These are phyloP conservation scores for Diophrys sp. DNA, from an alignment of 73 alveolate genomes.

Conservation along the genomic window DNA sequence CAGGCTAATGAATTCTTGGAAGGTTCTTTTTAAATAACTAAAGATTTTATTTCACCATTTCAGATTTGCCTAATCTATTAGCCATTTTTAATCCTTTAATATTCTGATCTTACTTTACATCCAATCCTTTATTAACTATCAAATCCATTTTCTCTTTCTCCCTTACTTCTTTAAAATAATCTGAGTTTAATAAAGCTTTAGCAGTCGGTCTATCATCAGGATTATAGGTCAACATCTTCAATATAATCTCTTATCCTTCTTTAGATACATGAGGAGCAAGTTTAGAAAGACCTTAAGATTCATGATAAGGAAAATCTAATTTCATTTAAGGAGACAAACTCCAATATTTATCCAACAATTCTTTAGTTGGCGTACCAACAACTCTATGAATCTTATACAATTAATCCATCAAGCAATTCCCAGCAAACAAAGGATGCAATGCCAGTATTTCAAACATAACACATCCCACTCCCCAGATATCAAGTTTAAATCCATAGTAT, in stretches of 20 bases:
- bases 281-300: conserved; percentile 46
- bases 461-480: conserved; percentile 99
- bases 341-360: conserved; percentile 56
- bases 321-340: conserved; percentile 50
- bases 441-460: conserved; percentile 86
- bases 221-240: conserved; percentile 81
- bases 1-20: no score
- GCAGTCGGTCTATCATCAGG: conserved; percentile 92
- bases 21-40: no score
- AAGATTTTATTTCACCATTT: no score
- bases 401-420: conserved; percentile 74
- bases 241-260: conserved; percentile 74
- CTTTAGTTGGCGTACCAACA: conserved; percentile 74
- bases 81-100: no score
- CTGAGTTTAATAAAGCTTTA: conserved; percentile 72
- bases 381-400: conserved; percentile 67
- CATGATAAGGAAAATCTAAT: conserved; percentile 51
- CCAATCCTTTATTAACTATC: no score
- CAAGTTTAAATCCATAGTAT: conserved; percentile 97
- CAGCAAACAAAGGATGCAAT: conserved; percentile 78
- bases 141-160: no score
- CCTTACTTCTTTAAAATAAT: conserved; percentile 79
- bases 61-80: no score
- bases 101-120: no score
- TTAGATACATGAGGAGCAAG: conserved; percentile 73